Evolutionary conservation across 805 yeast genomes (phyloP).

Genomic region (Wickerhamiella brachini): DNA sequence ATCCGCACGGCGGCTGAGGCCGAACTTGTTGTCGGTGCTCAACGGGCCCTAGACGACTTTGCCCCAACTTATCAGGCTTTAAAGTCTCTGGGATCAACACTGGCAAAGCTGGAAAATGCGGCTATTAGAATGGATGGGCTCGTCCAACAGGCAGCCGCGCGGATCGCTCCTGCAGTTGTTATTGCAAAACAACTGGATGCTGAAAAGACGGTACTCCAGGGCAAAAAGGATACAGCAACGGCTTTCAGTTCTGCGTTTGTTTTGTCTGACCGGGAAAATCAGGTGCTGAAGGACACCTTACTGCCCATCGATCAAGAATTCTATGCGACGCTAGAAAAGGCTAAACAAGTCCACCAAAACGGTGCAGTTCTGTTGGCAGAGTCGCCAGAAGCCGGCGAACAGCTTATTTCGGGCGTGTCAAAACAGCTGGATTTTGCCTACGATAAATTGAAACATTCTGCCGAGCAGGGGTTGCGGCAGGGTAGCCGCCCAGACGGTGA

Average conservation of each 20-base stretch:
- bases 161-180: constrained; percentile 18
- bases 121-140: constrained; percentile 15
- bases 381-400: constrained; percentile 34
- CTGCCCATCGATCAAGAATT: constrained; percentile 35
- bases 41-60: constrained; percentile 19
- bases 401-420: constrained; percentile 22
- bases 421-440: constrained; percentile 38
- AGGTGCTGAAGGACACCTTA: constrained; percentile 30
- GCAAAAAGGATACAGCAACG: constrained; percentile 19
- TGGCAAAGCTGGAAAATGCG: constrained; percentile 12
- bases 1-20: constrained; percentile 10
- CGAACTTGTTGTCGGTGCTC: constrained; percentile 17
- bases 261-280: constrained; percentile 58
- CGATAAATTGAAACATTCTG: constrained; percentile 36
- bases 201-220: constrained; percentile 13
- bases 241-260: constrained; percentile 44
- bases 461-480: constrained; percentile 21
- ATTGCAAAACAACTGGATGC: constrained; percentile 19
- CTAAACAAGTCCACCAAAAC: constrained; percentile 48
- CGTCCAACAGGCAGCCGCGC: constrained; percentile 13
- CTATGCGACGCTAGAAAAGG: constrained; percentile 44
- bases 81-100: constrained; percentile 14
- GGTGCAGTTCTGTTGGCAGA: constrained; percentile 56
- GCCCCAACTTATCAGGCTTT: constrained; percentile 21
- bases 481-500: background rate